phyloP scores from a whole-genome alignment of 768 basidiomycete species.

The Lentinula edodes region DNA sequence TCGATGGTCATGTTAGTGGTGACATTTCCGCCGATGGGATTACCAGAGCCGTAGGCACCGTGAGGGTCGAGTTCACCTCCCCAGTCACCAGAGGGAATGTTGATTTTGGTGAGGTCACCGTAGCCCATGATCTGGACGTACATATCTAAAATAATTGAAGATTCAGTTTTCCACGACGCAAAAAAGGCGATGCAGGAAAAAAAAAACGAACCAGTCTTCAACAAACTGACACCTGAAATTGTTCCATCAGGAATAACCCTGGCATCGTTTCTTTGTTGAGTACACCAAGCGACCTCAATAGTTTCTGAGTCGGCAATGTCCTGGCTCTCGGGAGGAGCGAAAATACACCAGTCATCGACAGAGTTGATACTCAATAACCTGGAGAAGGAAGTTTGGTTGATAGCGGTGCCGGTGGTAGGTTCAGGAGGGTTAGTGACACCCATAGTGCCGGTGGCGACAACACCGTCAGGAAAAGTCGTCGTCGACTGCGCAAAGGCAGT shows the following conservation, averaged over 20 bases:
- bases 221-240: conserved; percentile 33
- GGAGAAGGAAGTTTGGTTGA: conserved; percentile 37
- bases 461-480: conserved; percentile 25
- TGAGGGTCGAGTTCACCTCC: conserved; percentile 43
- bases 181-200: too few species aligned
- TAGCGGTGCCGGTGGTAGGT: conserved; percentile 30
- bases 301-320: conserved; percentile 36
- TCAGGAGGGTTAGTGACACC: conserved; percentile 35
- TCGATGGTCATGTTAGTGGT: conserved; percentile 30
- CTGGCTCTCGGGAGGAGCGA: conserved; percentile 28
- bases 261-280: conserved; percentile 36
- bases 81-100: conserved; percentile 32
- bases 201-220: conserved; percentile 28
- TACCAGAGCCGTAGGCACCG: conserved; percentile 33
- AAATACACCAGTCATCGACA: conserved; percentile 38
- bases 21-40: conserved; percentile 41
- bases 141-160: too few species aligned
- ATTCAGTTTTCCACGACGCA: too few species aligned
- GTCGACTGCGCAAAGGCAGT: conserved; percentile 10
- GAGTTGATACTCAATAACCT: conserved; percentile 34
- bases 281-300: conserved; percentile 42
- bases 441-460: conserved; percentile 36
- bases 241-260: conserved; percentile 41
- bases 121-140: conserved; percentile 38
- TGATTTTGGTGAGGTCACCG: conserved; percentile 37